These are phyloP conservation scores for Cyberlindnera petersonii DNA, from an alignment of 805 yeast genomes.

Conservation along the genomic window DNA sequence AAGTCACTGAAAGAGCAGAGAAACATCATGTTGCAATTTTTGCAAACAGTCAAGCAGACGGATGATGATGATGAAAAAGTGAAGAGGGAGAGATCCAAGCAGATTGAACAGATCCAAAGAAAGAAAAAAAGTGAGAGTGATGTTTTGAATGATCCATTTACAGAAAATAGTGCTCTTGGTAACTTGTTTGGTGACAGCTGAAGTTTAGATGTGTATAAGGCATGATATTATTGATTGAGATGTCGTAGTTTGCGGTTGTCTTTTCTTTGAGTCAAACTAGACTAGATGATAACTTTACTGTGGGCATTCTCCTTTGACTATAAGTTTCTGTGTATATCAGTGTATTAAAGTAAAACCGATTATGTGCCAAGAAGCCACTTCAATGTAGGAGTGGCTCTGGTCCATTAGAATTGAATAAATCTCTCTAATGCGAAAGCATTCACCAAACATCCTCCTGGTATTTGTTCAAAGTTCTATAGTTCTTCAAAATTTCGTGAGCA, in stretches of 20 bases:
- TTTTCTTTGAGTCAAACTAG: too few relatives aligned
- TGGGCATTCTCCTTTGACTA: too few relatives aligned
- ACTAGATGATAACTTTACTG: too few relatives aligned
- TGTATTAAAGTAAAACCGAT: too few relatives aligned
- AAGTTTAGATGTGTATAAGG: neutral
- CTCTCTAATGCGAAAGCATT: slow-evolving; percentile 14
- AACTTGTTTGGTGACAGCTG: slow-evolving; percentile 47
- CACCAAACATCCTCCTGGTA: slow-evolving; percentile 99
- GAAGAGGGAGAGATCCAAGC: slow-evolving; percentile 48
- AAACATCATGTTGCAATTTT: slow-evolving; percentile 69
- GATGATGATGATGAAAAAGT: slow-evolving; percentile 40
- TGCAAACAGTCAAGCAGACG: slow-evolving; percentile 56
- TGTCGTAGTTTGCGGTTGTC: too few relatives aligned
- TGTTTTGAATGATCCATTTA: slow-evolving; percentile 67
- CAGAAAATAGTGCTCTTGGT: slow-evolving; percentile 65
- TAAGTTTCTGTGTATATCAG: too few relatives aligned
- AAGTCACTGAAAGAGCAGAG: slow-evolving; percentile 75
- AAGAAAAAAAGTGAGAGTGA: slow-evolving; percentile 48
- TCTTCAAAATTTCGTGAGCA: slow-evolving; percentile 74
- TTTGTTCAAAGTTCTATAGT: slow-evolving; percentile 75
- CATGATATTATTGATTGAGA: too few relatives aligned
- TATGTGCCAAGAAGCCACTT: too few relatives aligned
- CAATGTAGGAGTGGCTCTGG: too few relatives aligned
- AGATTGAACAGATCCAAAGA: slow-evolving; percentile 46
- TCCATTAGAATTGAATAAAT: neutral